phyloP scores from a whole-genome alignment of 257 asterid species.

The Jacaranda mimosifolia region DNA sequence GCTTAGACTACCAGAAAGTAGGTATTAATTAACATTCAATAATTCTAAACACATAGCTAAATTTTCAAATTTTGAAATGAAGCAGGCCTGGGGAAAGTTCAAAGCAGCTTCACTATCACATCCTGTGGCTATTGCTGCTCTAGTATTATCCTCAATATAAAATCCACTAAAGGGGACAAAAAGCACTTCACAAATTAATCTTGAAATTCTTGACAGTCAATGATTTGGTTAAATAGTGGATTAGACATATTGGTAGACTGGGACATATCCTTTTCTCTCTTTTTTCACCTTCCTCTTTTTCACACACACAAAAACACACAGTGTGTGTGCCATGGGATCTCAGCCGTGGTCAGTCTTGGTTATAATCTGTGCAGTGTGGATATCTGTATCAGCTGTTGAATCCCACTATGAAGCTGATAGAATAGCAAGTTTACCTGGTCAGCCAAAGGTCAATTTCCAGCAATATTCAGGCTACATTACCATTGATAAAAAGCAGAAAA shows the following conservation, averaged over 20 bases:
- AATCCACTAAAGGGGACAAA: constrained; percentile 14
- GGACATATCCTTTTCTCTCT: neutral
- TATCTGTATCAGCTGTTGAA: constrained; percentile 22
- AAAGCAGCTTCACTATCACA: constrained; percentile 24
- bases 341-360: constrained; percentile 35
- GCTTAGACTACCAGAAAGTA: too few relatives aligned
- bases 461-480: constrained; percentile 60
- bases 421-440: constrained; percentile 58
- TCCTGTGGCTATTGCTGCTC: neutral
- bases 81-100: constrained; percentile 23
- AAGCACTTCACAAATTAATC: constrained; percentile 11
- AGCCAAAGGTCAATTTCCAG: constrained; percentile 53
- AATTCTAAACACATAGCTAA: neutral
- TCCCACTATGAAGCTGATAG: constrained; percentile 39
- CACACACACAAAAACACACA: constrained; percentile 11
- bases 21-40: too few relatives aligned
- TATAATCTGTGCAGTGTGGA: constrained; percentile 31
- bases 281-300: neutral
- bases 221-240: constrained; percentile 18
- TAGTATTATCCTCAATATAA: neutral
- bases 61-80: constrained; percentile 30
- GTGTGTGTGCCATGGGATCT: constrained; percentile 31
- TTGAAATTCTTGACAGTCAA: constrained; percentile 19
- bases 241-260: neutral
- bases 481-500: constrained; percentile 51